phyloP scores from a whole-genome alignment of 2,329 filamentous ascomycete species.

The Colletotrichum zoysiae region DNA sequence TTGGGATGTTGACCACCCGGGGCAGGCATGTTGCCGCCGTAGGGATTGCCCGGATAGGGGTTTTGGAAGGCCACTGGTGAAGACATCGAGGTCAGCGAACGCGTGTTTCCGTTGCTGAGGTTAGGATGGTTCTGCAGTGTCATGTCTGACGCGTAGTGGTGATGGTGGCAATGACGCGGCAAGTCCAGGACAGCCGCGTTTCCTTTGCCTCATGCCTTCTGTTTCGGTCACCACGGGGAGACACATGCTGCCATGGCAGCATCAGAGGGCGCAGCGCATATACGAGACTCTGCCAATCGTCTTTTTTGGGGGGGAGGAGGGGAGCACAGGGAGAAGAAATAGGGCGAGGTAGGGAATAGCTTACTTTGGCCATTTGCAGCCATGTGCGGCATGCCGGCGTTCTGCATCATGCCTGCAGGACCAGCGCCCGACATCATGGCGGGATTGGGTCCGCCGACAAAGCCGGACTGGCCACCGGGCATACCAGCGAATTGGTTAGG shows the following conservation, averaged over 20 bases:
- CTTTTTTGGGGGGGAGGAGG: slow-evolving; percentile 14
- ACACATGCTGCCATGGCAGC: slow-evolving; percentile 22
- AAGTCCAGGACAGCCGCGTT: slow-evolving; percentile 10
- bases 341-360: slow-evolving; percentile 51
- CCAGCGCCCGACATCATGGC: slow-evolving; percentile 67
- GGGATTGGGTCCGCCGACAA: slow-evolving; percentile 63
- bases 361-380: slow-evolving; percentile 71
- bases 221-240: slow-evolving; percentile 3
- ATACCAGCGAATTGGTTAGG: slow-evolving; percentile 68
- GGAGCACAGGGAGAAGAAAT: slow-evolving; percentile 35
- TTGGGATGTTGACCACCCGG: slow-evolving; percentile 64
- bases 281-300: slow-evolving; percentile 17
- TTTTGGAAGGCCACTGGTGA: slow-evolving; percentile 68
- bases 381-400: slow-evolving; percentile 70
- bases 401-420: slow-evolving; percentile 74
- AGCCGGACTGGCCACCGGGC: slow-evolving; percentile 59
- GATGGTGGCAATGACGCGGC: not conserved
- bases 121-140: slow-evolving; percentile 36
- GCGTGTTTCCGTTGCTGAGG: slow-evolving; percentile 40
- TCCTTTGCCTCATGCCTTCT: slow-evolving; percentile 5
- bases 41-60: slow-evolving; percentile 69
- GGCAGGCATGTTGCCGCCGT: slow-evolving; percentile 65
- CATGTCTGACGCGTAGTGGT: not conserved
- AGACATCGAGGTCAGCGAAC: slow-evolving; percentile 49
- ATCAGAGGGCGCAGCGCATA: slow-evolving; percentile 26